A percentile compares a stretch with the other conserved stretches of the same genome.
These are phyloP conservation scores for Ascochyta lentis DNA, from an alignment of 2,329 filamentous ascomycete species.

Conservation along the genomic window DNA sequence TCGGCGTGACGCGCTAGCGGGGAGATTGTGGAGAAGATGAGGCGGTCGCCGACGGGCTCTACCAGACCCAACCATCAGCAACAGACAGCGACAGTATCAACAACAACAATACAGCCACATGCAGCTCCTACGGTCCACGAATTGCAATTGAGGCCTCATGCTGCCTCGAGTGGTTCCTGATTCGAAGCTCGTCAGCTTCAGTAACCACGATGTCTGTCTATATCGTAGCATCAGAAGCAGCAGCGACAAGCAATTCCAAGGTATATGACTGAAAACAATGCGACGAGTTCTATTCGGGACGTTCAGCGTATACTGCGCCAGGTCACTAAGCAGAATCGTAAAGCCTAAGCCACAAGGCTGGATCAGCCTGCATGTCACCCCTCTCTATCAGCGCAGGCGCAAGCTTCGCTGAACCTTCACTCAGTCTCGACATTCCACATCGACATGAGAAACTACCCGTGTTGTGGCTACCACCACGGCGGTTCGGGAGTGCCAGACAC, in stretches of 20 bases:
- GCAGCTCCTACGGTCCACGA: too few species aligned
- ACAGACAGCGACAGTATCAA: too few species aligned
- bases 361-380: background rate
- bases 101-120: too few species aligned
- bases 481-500: background rate
- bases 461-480: background rate
- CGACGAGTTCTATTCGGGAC: background rate
- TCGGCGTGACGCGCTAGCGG: constrained; percentile 13
- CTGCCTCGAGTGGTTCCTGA: too few species aligned
- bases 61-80: background rate
- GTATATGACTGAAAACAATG: background rate
- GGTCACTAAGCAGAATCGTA: background rate
- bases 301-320: background rate
- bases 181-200: too few species aligned
- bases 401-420: background rate
- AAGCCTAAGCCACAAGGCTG: background rate
- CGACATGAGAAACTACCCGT: background rate
- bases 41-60: constrained; percentile 2
- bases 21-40: constrained; percentile 13
- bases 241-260: background rate
- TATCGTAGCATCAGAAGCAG: too few species aligned
- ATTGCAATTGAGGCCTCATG: too few species aligned
- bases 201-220: too few species aligned
- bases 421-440: background rate
- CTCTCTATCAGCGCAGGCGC: background rate